Evolutionary conservation across 2,329 filamentous ascomycete species (phyloP).

Genomic region (Dothideomycetidae sp.): DNA sequence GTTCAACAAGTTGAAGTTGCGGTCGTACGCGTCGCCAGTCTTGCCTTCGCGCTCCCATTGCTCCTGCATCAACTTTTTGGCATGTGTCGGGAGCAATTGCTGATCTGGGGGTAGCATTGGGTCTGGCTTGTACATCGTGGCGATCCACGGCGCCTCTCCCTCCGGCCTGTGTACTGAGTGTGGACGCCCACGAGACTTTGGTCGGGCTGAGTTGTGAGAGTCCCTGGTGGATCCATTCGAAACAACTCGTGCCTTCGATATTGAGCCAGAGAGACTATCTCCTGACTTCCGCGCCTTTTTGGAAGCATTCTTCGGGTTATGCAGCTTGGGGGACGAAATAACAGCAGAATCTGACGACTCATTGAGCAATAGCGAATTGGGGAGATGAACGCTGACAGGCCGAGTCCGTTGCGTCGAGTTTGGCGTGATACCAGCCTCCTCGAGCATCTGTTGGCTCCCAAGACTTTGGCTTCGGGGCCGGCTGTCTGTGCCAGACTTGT

Average conservation of each 20-base stretch:
- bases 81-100: conserved; percentile 88
- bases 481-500: conserved; percentile 45
- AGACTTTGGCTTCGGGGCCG: conserved; percentile 58
- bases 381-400: conserved; percentile 8
- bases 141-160: conserved; percentile 90
- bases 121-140: conserved; percentile 89
- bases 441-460: conserved; percentile 38
- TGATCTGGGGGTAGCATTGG: conserved; percentile 87
- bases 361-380: conserved; percentile 2
- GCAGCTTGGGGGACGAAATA: conserved; percentile 27
- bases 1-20: conserved; percentile 71
- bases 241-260: conserved; percentile 2
- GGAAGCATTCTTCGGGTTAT: conserved; percentile 24
- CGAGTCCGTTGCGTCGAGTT: conserved; percentile 11
- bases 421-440: conserved; percentile 30
- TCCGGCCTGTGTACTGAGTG: conserved; percentile 52
- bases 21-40: conserved; percentile 73
- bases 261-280: neutral
- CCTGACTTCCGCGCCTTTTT: conserved; percentile 9
- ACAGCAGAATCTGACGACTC: neutral
- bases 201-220: neutral
- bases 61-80: conserved; percentile 79
- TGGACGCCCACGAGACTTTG: conserved; percentile 1
- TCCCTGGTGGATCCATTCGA: conserved; percentile 3
- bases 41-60: conserved; percentile 90